Percentiles rank a stretch among this genome's conserved stretches.
Conservation (phyloP, 139 green algal species). For the Chlorella vulgaris region DNA sequence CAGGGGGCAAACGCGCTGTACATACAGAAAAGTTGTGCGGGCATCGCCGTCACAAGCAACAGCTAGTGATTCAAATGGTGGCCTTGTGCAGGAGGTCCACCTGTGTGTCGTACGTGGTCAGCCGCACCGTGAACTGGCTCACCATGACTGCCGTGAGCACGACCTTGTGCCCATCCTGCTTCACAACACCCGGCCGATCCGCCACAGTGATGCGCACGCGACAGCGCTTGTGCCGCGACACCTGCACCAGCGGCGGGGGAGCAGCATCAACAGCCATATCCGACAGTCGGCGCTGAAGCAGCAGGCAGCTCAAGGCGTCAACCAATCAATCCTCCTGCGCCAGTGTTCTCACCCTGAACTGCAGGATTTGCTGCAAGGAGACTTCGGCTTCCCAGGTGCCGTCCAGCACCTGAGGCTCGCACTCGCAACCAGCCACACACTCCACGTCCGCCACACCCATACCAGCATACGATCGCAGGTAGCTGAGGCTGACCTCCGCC, state of each 20-base stretch:
- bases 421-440: conserved; percentile 15
- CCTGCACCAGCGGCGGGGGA: neutral
- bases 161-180: conserved; percentile 22
- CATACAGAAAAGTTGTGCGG: too few species aligned
- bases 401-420: conserved; percentile 18
- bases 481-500: conserved; percentile 15
- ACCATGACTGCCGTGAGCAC: conserved; percentile 15
- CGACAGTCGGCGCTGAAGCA: too few species aligned
- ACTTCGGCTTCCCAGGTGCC: conserved; percentile 14
- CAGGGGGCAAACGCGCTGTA: neutral
- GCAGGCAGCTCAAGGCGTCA: neutral
- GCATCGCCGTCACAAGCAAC: too few species aligned
- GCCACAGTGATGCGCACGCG: conserved; percentile 10
- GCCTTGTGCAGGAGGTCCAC: conserved; percentile 2
- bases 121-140: conserved; percentile 7
- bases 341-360: conserved; percentile 29
- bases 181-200: conserved; percentile 3
- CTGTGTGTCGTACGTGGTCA: conserved; percentile 8
- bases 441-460: conserved; percentile 10
- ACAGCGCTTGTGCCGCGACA: conserved; percentile 18
- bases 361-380: conserved; percentile 29
- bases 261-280: neutral
- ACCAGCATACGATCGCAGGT: neutral
- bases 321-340: too few species aligned
- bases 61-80: neutral